Conservation (phyloP, 768 basidiomycete species). For the Pleurotus tuoliensis region DNA sequence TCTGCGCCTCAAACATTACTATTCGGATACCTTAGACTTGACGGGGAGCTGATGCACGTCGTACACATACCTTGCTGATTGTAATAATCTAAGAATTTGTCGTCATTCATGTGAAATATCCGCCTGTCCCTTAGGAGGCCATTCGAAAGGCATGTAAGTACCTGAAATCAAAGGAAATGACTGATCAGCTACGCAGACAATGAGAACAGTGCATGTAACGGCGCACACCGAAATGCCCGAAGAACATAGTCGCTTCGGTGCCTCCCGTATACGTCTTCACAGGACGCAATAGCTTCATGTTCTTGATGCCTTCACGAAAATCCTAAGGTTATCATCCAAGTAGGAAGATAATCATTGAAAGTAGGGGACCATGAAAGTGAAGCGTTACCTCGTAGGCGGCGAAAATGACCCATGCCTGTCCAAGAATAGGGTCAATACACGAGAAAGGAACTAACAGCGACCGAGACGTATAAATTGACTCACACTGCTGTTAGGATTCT, state of each 20-base stretch:
- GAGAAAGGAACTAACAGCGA: neutral
- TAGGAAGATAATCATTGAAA: neutral
- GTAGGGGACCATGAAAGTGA: neutral
- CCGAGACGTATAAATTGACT: neutral
- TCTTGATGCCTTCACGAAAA: conserved; percentile 23
- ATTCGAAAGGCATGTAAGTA: conserved; percentile 26
- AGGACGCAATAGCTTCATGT: conserved; percentile 19
- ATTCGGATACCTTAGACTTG: neutral
- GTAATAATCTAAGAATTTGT: neutral
- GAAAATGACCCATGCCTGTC: conserved; percentile 29
- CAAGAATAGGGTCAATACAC: neutral
- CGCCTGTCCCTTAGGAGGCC: conserved; percentile 31
- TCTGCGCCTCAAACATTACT: neutral
- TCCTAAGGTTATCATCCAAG: conserved; percentile 17
- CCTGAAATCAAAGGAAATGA: conserved; percentile 17
- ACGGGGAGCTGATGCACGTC: neutral
- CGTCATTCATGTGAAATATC: neutral
- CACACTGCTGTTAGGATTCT: conserved; percentile 1
- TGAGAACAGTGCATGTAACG: neutral
- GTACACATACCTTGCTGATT: neutral
- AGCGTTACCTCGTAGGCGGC: conserved; percentile 25
- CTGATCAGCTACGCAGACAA: no score
- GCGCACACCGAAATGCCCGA: neutral
- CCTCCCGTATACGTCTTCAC: neutral
- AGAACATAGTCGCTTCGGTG: neutral